Evolutionary conservation across 805 yeast genomes (phyloP), one percentile per base, ranked within the genome.

Genomic region (Torulaspora franciscae): DNA sequence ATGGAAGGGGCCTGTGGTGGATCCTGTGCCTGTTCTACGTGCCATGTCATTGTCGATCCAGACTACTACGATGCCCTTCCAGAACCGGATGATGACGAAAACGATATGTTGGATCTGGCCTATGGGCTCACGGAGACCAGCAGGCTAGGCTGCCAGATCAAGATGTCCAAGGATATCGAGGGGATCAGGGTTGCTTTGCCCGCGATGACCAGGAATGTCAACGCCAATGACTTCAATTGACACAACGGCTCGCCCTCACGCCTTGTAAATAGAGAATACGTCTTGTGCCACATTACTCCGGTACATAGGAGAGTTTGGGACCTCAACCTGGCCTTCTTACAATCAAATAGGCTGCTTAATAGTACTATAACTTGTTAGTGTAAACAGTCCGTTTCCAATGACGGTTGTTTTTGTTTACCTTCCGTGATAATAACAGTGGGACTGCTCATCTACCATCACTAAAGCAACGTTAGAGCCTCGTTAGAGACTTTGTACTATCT

Each of bases 1-100:
- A 90, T 93, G 93, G 99, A 93, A 65, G 96, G 87, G 36, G 99
- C 99, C 0, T 93, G 99, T 68, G 99, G 99, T 17, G 99, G 98
- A 3, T 88, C 97, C 3, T 93, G 99, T 73, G 99, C 99, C 1
- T 93, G 99, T 65, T 89, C 97, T 4, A 93, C 99, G 0, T 93
- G 99, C 63, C 99, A 93, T 68, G 83, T 93, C 43, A 91, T 93
- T 40, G 89, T 93, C 32, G 99, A 93, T 63, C 98, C 99, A 0
- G 96, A 85, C 37, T 89, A 72, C 64, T 93, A 88, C 67, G 99
- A 93, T 61, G 77, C 71, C 40, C 78, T 93, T 52, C 95, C 93
- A 7, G 98, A 93, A 64, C 98, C 99, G 0, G 87, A 82, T 52
- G 99, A 93, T 62, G 99, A 93, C 61, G 99, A 93, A 66, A 91